Evolutionary conservation across 306 rosid species (phyloP).

Genomic region (Cicer arietinum): DNA sequence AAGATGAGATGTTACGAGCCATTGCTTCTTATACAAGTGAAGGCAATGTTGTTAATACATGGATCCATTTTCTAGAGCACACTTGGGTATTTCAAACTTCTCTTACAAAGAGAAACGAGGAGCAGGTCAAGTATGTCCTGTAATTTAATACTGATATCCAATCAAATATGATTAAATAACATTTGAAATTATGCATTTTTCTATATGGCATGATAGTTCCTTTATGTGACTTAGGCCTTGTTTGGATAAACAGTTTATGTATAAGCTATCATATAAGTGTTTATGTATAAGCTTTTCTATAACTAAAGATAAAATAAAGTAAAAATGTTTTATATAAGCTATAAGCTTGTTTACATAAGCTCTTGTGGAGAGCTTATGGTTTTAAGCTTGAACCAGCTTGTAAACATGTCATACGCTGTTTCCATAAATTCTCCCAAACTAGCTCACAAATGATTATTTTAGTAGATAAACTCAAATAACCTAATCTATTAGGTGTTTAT

Average conservation of each 20-base stretch:
- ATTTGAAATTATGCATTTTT: conserved; percentile 15
- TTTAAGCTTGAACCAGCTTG: too few relatives aligned
- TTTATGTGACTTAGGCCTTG: conserved; percentile 5
- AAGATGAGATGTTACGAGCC: conserved; percentile 76
- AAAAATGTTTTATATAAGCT: too few relatives aligned
- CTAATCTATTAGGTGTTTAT: not conserved
- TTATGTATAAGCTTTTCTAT: too few relatives aligned
- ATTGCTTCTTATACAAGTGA: conserved; percentile 69
- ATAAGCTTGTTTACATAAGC: too few relatives aligned
- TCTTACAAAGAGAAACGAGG: conserved; percentile 57
- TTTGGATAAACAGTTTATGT: too few relatives aligned
- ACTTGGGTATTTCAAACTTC: conserved; percentile 70
- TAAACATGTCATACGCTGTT: too few relatives aligned
- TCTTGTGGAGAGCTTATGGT: too few relatives aligned
- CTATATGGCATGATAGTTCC: conserved; percentile 13
- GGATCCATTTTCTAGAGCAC: conserved; percentile 69
- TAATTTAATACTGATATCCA: conserved; percentile 31
- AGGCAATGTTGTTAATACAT: conserved; percentile 67
- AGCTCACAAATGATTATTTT: too few relatives aligned
- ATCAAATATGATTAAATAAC: conserved; percentile 35
- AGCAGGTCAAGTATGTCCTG: conserved; percentile 78
- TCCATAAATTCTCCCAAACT: too few relatives aligned
- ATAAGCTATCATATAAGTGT: too few relatives aligned
- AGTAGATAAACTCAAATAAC: too few relatives aligned
- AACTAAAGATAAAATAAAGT: too few relatives aligned